Evolutionary conservation across 345 rosid genomes (phyloP), one percentile per base, ranked within the genome.

Genomic region (Schrenkiella parvula): DNA sequence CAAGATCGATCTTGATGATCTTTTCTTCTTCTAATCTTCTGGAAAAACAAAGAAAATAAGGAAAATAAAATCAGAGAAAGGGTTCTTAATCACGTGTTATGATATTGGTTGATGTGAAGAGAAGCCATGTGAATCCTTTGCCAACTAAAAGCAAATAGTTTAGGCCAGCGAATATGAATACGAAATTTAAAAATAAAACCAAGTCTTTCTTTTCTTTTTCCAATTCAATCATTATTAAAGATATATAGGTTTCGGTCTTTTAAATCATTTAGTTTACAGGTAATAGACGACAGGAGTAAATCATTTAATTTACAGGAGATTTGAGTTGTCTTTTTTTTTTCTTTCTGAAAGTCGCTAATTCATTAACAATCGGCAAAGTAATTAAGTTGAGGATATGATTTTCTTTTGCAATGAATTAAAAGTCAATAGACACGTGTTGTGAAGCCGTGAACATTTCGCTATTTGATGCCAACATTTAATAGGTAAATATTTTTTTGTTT

Each of bases 41-140:
- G n/a, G 58, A 60, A 28, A 71, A 31, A 37, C 8, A 46, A 21
- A 43, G 10, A 28, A 28, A 48, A 48, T 11, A 47, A 17, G 13
- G 29, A n/a, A 18, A 4, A 25, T 31, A 31, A 22, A 42, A 32
- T 10, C n/a, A 32, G 59, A 46, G 46, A 48, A 19, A 18, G 39
- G 64, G 70, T 52, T 6, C 23, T 14, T 59, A 4, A 22, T 74
- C 73, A 66, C 68, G 68, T 67, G 73, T 67, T 42, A 32, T 54
- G 76, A 72, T 42, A 72, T 56, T 56, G 50, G 66, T 72, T 61
- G 70, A 69, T 63, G 59, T 44, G 70, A 75, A 54, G 52, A 69
- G 70, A 62, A 75, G 43, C 52, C 79, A 69, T 69, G 79, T 76
- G 79, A 76, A 68, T 62, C 43, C 70, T 69, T 75, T 64, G 70